These are phyloP conservation scores for Leptographium galeiforme DNA, from an alignment of 2,329 filamentous ascomycete species.

Conservation along the genomic window DNA sequence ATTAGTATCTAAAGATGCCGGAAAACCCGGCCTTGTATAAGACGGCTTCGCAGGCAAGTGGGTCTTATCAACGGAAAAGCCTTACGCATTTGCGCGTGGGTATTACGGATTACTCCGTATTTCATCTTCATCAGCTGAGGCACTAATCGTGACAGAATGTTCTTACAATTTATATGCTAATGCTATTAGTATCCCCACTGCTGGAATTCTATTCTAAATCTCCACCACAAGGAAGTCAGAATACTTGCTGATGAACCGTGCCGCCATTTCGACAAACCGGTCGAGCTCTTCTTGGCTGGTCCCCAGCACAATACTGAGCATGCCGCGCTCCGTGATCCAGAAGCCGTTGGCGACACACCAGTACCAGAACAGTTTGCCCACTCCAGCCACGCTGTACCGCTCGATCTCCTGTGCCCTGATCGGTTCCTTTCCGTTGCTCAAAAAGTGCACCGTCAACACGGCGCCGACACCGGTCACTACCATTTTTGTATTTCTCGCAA, in stretches of 20 bases:
- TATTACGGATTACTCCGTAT: too few species aligned
- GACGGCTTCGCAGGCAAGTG: too few species aligned
- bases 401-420: slow-evolving; percentile 5
- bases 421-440: not conserved
- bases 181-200: too few species aligned
- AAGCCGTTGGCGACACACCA: slow-evolving; percentile 10
- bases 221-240: not conserved
- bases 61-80: too few species aligned
- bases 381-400: slow-evolving; percentile 9
- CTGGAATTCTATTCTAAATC: too few species aligned
- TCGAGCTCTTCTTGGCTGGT: slow-evolving; percentile 16
- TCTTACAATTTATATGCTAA: too few species aligned
- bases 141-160: too few species aligned
- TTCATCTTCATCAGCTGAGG: too few species aligned
- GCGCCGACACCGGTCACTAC: slow-evolving; percentile 25
- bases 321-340: slow-evolving; percentile 11
- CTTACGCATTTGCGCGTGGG: too few species aligned
- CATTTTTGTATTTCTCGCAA: slow-evolving; percentile 20
- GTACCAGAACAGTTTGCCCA: slow-evolving; percentile 12
- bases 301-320: slow-evolving; percentile 9
- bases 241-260: not conserved
- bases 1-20: not conserved
- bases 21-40: too few species aligned
- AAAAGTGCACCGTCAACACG: slow-evolving; percentile 23
- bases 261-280: slow-evolving; percentile 31